Base-by-base conservation (phyloP, 1,284 basidiomycete species). In the Erythrobasidium hasegawianum region DNA sequence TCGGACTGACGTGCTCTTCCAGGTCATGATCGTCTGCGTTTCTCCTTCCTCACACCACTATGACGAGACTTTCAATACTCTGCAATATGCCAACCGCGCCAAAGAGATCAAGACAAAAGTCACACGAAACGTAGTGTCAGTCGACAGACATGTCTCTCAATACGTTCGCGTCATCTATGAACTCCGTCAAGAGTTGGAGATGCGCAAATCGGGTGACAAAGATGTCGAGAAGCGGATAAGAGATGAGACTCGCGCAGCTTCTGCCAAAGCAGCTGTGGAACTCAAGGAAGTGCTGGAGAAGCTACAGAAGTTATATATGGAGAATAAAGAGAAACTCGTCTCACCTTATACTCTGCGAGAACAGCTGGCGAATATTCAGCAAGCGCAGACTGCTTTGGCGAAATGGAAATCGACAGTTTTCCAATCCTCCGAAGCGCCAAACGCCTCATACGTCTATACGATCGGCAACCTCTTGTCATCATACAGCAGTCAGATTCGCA, bases 41-140 rank as follows among this genome's bases (percentile, higher is more conserved):
- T 92, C 92, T 1, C 94, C 94, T 0, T 91, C 91, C 14, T 94
- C 91, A 43, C 84, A 84, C 33, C 92, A 97, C 78, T 95, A 96
- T 75, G 94, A 97, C 76, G 94, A 97, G 77, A 97, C 94, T 27
- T 90, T 95, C 76, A 97, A 97, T 76, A 96, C 94, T 0, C 86
- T 97, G 52, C 81, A 94, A 64, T 97, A 96, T 77, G 94, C 94
- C 14, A 92, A 97, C 75, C 87, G 91, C 54, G 93, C 94, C 20
- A 95, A 95, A 68, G 90, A 93, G 79, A 96, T 97, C 80, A 93
- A 93, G 81, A 97, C 92, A 47, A 94, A 90, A 76, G 79, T 80
- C 39, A 92, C 92, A 1, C 84, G 90, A 41, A 97, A 97, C 75
- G 88, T 94, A 43, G 87, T 93, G 72, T 93, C 93, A 68, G 89